Evolutionary conservation across 2,329 filamentous ascomycete genomes (phyloP), one percentile per base, ranked within the genome.

Genomic region (Colletotrichum camelliae): DNA sequence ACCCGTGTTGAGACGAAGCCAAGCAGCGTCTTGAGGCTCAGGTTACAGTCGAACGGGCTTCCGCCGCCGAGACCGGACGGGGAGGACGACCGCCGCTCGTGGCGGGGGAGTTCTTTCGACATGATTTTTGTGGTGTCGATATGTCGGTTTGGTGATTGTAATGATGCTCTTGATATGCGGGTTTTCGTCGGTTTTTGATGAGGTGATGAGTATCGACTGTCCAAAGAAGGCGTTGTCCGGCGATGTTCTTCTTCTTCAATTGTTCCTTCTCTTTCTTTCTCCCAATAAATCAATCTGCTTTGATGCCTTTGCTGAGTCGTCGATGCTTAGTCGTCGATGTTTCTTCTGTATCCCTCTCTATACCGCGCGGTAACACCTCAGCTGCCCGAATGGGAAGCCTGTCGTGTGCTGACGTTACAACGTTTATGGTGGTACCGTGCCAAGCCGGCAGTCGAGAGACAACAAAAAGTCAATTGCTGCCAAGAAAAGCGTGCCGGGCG

Each of bases 1-100:
- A 87, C 83, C 69, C 82, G 86, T 48, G 85, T 84, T 27, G 86
- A 86, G 79, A 85, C 81, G 67, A 87, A 83, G 79, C 85, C 81
- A 27, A 85, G 80, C 39, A 87, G 80, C 67, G 82, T 82, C 35
- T 78, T 80, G 66, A 79, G 72, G 18, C 76, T 78, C 70, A 76
- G 61, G 39, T 76, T 61, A 70, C 74, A 76, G 27, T 39, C 48
- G 8, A 74, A 65, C 7, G 73, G 57, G 37, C 21, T 60, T 24
- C 27, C 43, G 74, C 69, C 24, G 68, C 35, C 13, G 21, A 35
- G 27, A 1, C 31, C 29, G 9, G 65, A 31, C 15, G 74, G 74
- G 18, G 70, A 76, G 4, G 74, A 69, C 7, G 64, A 8, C 35
- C 65, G 65, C 70, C 64, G 67, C 58, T 74, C 74, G 58, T 76